Evolutionary conservation across 2,329 filamentous ascomycete species (phyloP).

Genomic region (Botryotinia calthae): DNA sequence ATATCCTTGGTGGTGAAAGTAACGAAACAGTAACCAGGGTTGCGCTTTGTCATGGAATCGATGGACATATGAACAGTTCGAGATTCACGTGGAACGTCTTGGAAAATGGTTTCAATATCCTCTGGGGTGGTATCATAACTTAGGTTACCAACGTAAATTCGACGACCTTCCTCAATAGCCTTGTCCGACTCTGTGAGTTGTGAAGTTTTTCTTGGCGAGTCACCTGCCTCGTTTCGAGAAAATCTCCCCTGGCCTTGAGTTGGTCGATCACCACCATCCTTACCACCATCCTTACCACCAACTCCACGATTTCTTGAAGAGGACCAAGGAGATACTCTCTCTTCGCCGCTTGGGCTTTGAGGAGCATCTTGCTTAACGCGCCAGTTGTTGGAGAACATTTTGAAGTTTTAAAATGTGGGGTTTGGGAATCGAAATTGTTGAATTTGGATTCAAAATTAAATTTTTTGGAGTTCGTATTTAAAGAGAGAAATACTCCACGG

Average conservation of each 20-base stretch:
- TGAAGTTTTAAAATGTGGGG: neutral
- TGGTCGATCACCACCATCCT: slow-evolving; percentile 7
- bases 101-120: slow-evolving; percentile 50
- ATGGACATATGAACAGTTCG: slow-evolving; percentile 66
- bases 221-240: slow-evolving; percentile 17
- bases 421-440: slow-evolving; percentile 8
- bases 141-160: slow-evolving; percentile 55
- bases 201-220: slow-evolving; percentile 23
- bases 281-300: slow-evolving; percentile 8
- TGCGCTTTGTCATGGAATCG: slow-evolving; percentile 65
- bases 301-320: slow-evolving; percentile 10
- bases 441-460: slow-evolving; percentile 5
- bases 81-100: slow-evolving; percentile 42
- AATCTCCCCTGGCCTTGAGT: slow-evolving; percentile 18
- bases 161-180: slow-evolving; percentile 33
- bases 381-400: slow-evolving; percentile 35
- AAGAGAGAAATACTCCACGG: slow-evolving; percentile 1
- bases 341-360: slow-evolving; percentile 15
- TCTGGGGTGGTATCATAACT: slow-evolving; percentile 50
- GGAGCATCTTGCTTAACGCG: slow-evolving; percentile 29
- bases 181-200: slow-evolving; percentile 26
- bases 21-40: slow-evolving; percentile 74
- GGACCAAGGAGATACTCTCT: slow-evolving; percentile 14
- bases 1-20: slow-evolving; percentile 58
- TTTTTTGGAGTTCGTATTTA: neutral